Evolutionary conservation across 345 rosid genomes (phyloP).

Genomic region (Noccaea caerulescens): DNA sequence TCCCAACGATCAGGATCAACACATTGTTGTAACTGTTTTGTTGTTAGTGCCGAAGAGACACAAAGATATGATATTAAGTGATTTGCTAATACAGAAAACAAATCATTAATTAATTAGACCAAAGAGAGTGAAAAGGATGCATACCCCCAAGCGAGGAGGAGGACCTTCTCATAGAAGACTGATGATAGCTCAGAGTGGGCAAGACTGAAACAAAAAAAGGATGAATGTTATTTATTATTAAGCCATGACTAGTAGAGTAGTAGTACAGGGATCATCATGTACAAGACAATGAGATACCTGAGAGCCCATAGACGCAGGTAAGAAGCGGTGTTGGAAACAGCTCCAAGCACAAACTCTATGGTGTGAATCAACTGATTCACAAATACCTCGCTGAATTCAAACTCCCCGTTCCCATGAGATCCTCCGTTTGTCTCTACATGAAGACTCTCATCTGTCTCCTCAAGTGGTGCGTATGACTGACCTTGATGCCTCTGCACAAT

Average conservation of each 20-base stretch:
- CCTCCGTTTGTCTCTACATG: constrained; percentile 64
- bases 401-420: constrained; percentile 81
- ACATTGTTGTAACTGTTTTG: constrained; percentile 73
- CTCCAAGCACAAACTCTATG: constrained; percentile 96
- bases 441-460: constrained; percentile 73
- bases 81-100: neutral
- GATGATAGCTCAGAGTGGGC: constrained; percentile 94
- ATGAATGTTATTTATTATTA: neutral
- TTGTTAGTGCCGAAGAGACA: neutral
- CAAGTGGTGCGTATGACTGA: constrained; percentile 61
- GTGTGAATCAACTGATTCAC: constrained; percentile 97
- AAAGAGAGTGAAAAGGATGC: neutral
- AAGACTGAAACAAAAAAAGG: constrained; percentile 51
- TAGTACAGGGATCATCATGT: too few species aligned
- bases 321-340: constrained; percentile 98
- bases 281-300: constrained; percentile 52
- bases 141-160: constrained; percentile 85
- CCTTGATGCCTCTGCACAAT: constrained; percentile 86
- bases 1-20: constrained; percentile 68
- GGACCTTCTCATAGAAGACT: constrained; percentile 97
- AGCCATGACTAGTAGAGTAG: neutral
- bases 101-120: neutral
- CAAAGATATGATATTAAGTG: neutral
- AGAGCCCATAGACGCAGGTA: constrained; percentile 97
- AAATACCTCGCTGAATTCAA: constrained; percentile 93